Base-by-base conservation (phyloP, 345 rosid genomes). In the Bruguiera parviflora region DNA sequence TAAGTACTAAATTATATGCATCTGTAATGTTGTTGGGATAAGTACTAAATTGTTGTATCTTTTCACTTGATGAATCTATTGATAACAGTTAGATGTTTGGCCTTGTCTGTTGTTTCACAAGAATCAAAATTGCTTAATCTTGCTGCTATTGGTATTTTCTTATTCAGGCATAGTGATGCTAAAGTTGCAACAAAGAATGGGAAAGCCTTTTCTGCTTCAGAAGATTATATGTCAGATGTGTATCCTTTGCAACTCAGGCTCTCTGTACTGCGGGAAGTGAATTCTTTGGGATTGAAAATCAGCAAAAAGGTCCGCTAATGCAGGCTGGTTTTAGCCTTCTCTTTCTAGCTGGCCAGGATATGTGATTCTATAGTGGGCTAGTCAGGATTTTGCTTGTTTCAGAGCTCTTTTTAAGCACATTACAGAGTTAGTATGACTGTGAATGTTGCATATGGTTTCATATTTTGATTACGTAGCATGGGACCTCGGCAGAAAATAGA, bases 171-270 rank as follows among this genome's bases (percentile, higher is more conserved):
- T 69, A 92, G 85, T 56, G 84, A 90, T 73, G 78, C 91, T 69
- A 95, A 87, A 81, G 82, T 75, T 82, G 81, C 85, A 35, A 71
- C 83, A 65, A 92, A 81, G 90, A 76, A 79, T 61, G 79, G 87
- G n/a, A 89, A 81, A 83, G 81, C 81, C 77, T 87, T 88, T 78
- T 82, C 85, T 8, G 87, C 90, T 73, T 89, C 94, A 39, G 96
- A 89, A 80, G 96, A 88, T 83, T 97, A 92, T 78, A 85, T 89
- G 84, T 86, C 88, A 16, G 98, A 92, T 84, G 99, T 92, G 63
- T 95, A 92, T 82, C 97, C 98, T 31, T 83, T 95, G 62, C 89
- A 88, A 68, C 88, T 95, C 61, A 92, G 97, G 80, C 88, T 95
- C 71, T 83, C 94, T 76, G 71, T 89, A 71, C 71, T 79, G 73